Evolutionary conservation across 441 rosid genomes (phyloP).

Genomic region (Corymbia calophylla): DNA sequence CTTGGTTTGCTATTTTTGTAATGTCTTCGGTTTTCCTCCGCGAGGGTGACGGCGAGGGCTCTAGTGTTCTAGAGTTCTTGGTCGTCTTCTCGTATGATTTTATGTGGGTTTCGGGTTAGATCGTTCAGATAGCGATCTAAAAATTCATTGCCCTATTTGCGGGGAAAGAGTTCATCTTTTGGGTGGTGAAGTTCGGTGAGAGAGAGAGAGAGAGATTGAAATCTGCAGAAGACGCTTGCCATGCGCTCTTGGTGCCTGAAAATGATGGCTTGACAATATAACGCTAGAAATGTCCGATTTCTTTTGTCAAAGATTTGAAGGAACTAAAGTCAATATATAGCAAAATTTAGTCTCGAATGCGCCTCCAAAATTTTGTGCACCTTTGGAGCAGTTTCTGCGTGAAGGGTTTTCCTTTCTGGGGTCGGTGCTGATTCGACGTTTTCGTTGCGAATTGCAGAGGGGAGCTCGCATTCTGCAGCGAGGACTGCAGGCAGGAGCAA

Average conservation of each 20-base stretch:
- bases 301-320: neutral
- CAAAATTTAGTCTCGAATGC: neutral
- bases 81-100: neutral
- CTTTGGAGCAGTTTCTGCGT: neutral
- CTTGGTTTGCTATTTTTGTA: neutral
- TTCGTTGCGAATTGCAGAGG: neutral
- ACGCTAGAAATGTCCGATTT: neutral
- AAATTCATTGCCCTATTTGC: neutral
- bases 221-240: neutral
- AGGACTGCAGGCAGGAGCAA: slow-evolving; percentile 11
- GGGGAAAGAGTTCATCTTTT: neutral
- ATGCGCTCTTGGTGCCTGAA: neutral
- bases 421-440: neutral
- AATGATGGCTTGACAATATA: neutral
- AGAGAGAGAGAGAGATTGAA: neutral
- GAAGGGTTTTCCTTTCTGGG: neutral
- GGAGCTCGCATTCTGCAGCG: slow-evolving; percentile 7
- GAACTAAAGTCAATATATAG: neutral
- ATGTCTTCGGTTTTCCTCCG: neutral
- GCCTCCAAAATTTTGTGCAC: neutral
- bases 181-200: neutral
- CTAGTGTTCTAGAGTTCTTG: neutral
- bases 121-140: neutral
- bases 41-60: neutral
- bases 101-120: neutral